Base-by-base conservation (phyloP, 176 grass and related monocot genomes). In the Carex pumila region DNA sequence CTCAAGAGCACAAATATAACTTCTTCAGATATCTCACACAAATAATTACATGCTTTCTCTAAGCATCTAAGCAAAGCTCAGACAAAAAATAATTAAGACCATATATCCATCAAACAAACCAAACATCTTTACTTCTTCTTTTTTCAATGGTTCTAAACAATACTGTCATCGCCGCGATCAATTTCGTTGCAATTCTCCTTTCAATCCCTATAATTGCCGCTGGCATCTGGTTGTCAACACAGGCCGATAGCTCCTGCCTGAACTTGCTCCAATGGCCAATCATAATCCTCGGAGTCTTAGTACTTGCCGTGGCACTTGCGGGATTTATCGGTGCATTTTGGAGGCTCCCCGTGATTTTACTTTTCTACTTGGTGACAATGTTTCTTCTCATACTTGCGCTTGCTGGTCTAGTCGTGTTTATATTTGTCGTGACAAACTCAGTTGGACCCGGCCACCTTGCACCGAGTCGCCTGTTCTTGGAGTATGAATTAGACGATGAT, bases 211-310 rank as follows among this genome's bases (percentile, higher is more conserved):
- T 98, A 37, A 88, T 98, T 66, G 92, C 67, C 0, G 79, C 84
- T 14, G 95, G 92, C 84, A 89, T 93, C 67, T 98, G 92, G 95
- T 83, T 97, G 19, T 89, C 94, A 13, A 83, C 83, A n/a, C 89
- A 94, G 37, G 31, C 79, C 4, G 90, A 91, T 79, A 90, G 89
- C 86, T 86, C 88, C 58, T 98, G 95, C 86, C 61, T 98, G 21
- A 90, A 90, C 15, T n/a, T 94, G 41, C 85, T 98, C 56, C 90
- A 94, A 86, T 98, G 92, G 92, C 95, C 92, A 0, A 60, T 98
- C 66, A 52, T 98, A 12, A 88, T 65, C 34, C 81, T 93, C 6
- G 95, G 95, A 45, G 15, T 90, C 61, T 88, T 85, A 21, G 22
- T 94, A 78, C 90, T 97, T 47, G 82, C 12, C 2, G 90, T 92